Conservation (phyloP, 2,329 filamentous ascomycete genomes). For the Pleurostoma richardsiae region DNA sequence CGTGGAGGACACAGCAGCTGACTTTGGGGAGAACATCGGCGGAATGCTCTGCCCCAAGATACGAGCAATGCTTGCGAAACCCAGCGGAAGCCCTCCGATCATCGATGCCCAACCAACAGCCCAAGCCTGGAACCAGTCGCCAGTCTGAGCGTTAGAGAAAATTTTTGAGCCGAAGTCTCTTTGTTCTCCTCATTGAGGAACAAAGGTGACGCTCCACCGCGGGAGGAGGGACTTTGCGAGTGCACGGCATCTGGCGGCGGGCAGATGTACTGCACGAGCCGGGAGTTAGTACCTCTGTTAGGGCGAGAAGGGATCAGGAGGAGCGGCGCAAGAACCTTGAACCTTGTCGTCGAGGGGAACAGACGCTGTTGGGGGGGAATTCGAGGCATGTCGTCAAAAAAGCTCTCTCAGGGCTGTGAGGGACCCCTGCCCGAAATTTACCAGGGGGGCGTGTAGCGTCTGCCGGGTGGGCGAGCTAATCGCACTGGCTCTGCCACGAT, state of each 20-base stretch:
- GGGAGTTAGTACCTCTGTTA: conserved; percentile 16
- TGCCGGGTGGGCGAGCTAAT: no score
- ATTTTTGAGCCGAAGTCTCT: conserved; percentile 6
- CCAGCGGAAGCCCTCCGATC: neutral
- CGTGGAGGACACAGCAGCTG: no score
- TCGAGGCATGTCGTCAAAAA: conserved; percentile 28
- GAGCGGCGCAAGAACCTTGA: conserved; percentile 26
- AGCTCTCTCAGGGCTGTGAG: neutral
- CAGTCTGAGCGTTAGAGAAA: conserved; percentile 12
- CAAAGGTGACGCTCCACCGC: neutral
- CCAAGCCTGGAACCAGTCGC: conserved; percentile 8
- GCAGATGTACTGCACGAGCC: conserved; percentile 13
- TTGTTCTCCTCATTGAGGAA: neutral
- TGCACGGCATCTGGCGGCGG: neutral
- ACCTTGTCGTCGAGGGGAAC: conserved; percentile 29
- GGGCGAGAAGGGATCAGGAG: conserved; percentile 13
- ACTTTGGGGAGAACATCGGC: no score
- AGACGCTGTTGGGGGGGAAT: conserved; percentile 10
- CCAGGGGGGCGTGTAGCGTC: no score
- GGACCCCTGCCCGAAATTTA: neutral
- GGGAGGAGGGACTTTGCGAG: neutral
- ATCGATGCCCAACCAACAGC: conserved; percentile 14
- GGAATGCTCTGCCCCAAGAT: no score
- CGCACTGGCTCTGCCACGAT: no score
- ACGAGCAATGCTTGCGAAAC: neutral